phyloP scores from a whole-genome alignment of 2,329 filamentous ascomycete genomes.

The Colletotrichum simmondsii region DNA sequence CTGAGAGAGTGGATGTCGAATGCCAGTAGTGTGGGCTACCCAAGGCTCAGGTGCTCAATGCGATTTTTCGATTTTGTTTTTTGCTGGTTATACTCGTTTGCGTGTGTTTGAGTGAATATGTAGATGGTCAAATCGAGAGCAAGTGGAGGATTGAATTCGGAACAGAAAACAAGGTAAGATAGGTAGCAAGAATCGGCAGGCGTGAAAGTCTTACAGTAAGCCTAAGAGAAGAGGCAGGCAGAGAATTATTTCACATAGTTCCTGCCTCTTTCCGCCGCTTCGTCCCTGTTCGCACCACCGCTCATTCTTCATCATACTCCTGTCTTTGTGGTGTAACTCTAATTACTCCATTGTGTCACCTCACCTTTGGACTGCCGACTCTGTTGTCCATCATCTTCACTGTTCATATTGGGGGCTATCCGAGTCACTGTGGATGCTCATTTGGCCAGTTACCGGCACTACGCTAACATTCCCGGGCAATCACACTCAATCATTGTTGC shows the following conservation, averaged over 20 bases:
- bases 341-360: constrained; percentile 1
- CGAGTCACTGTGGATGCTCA: background rate
- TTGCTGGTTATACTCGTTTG: background rate
- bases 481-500: constrained; percentile 13
- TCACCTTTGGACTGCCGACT: background rate
- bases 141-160: background rate
- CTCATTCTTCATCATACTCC: background rate
- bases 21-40: background rate
- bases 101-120: background rate
- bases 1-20: background rate
- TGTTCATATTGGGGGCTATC: background rate
- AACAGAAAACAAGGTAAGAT: background rate
- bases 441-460: background rate
- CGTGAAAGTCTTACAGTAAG: background rate
- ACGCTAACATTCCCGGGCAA: background rate
- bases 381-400: background rate
- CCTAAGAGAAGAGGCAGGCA: background rate
- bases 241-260: background rate
- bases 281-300: background rate
- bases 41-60: constrained; percentile 5
- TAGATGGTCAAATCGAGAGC: background rate
- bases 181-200: background rate
- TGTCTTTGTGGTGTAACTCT: background rate
- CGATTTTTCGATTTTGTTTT: background rate
- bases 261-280: background rate